Base-by-base conservation (phyloP, 257 asterid genomes). In the Verbena officinalis region DNA sequence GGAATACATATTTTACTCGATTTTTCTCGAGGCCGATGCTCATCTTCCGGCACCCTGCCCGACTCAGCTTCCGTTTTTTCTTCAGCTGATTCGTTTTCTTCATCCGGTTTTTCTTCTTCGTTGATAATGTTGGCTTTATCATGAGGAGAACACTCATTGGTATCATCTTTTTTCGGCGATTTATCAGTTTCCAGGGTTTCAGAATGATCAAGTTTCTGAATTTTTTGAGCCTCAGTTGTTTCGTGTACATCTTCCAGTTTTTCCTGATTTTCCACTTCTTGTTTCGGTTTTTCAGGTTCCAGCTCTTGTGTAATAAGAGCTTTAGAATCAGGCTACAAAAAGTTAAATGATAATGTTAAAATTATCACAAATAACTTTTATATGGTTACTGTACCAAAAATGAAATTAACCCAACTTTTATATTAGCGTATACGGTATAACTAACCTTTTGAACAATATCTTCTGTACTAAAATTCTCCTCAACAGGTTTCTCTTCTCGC, bases 1-100 rank as follows among this genome's bases (percentile, higher is more conserved):
- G 96, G 95, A 14, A 71, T 63, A 69, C 88, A 92, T 53, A 83
- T 34, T 54, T 74, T 83, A 66, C 69, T 74, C 67, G 70, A 62
- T 62, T 59, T 75, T 21, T 14, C 64, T 9, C 60, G 33, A 3
- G 62, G 38, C 39, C 36, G 43, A 19, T 31, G 63, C 9, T 55
- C 62, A 52, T 51, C 76, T 62, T 65, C 70, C 14, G 64, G 63
- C 15, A 9, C 33, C 50, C 45, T 61, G 49, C 67, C 55, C 1
- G 38, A 17, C 34, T 68, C 72, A 13, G 44, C 69, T 33, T 58
- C 84, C 33, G 13, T 55, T 60, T n/a, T 55, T 59, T 49, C 77
- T 21, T 72, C 68, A n/a, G 62, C 9, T 22, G 58, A 49, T 51
- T 67, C 43, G 9, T 49, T 42, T 30, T n/a, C 73, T 52, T 68